Base-by-base conservation (phyloP, 345 rosid species). In the Salix brachista region DNA sequence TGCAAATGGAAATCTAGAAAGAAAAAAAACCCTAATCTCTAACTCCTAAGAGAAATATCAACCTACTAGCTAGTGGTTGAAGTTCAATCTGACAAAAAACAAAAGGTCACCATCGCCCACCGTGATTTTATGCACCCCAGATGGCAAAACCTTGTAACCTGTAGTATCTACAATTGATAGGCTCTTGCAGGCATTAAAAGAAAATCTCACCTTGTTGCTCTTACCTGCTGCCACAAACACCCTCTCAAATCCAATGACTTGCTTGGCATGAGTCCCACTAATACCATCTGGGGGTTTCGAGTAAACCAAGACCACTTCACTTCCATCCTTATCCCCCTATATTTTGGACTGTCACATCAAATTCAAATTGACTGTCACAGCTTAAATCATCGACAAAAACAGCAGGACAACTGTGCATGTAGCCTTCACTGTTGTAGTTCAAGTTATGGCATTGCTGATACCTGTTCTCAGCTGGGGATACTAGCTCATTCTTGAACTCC, bases 171-270 rank as follows among this genome's bases (percentile, higher is more conserved):
- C 82, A 10, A 83, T 67, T 1, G 44, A 60, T 8, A 85, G 67
- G 67, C 82, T 74, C 75, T 82, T 41, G 78, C 89, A 85, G 4
- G 70, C 80, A 10, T 86, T 58, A 5, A 83, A 56, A 39, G 19
- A 19, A 32, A 88, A 85, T 7, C 54, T 70, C 4, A 83, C 83
- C 65, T 46, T 78, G n/a, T 52, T 13, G 18, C 65, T 83, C 25
- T 32, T 9, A 6, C 79, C 82, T 3, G 77, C 82, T 11, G 69
- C 7, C 39, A 86, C 75, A 56, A 60, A 71, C 26, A 77, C 83
- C 83, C 64, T 34, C 36, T 34, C 18, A 76, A 86, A 88, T 0
- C 81, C 91, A 37, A 85, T 69, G 34, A 86, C 82, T 62, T 80
- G 87, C 74, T 83, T 86, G 3, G 36, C 5, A 58, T 56, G 79